Evolutionary conservation across 2,329 filamentous ascomycete species (phyloP).

Genomic region (Calonectria fujianensis): DNA sequence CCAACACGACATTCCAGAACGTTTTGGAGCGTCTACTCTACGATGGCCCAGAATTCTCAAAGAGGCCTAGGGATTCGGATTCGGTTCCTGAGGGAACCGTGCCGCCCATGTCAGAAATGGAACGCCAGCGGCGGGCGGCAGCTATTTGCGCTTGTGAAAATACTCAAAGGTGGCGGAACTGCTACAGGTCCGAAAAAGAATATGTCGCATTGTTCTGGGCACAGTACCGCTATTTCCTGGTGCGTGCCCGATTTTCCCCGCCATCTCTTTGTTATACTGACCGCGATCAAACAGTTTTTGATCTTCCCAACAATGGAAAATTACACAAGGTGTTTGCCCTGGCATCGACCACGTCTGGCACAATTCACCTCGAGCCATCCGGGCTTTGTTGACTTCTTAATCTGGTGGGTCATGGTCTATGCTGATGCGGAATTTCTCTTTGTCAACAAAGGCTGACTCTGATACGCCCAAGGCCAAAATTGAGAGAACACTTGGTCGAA

Average conservation of each 20-base stretch:
- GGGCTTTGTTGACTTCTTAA: background rate
- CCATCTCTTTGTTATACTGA: too few relatives aligned
- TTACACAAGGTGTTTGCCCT: background rate
- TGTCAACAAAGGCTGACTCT: background rate
- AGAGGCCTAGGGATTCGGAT: background rate
- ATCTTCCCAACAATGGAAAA: conserved; percentile 5
- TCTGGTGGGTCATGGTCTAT: background rate
- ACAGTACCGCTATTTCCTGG: conserved; percentile 18
- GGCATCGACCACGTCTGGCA: background rate
- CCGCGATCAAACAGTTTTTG: background rate
- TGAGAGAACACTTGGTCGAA: background rate
- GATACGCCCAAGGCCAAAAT: background rate
- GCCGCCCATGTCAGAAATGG: conserved; percentile 3
- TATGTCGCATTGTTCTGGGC: conserved; percentile 3
- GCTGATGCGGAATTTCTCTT: background rate
- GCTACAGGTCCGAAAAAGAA: background rate
- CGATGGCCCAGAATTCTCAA: background rate
- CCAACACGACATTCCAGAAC: background rate
- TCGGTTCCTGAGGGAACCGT: too few relatives aligned
- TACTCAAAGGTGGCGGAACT: background rate
- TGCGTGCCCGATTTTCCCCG: background rate
- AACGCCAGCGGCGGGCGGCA: background rate
- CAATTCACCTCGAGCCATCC: conserved; percentile 9
- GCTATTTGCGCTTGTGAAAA: conserved; percentile 11
- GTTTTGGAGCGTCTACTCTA: background rate